Percentiles rank a stretch among this genome's conserved stretches.
phyloP scores from a whole-genome alignment of 495 filamentous ascomycete genomes.

The Penicillium manginii region DNA sequence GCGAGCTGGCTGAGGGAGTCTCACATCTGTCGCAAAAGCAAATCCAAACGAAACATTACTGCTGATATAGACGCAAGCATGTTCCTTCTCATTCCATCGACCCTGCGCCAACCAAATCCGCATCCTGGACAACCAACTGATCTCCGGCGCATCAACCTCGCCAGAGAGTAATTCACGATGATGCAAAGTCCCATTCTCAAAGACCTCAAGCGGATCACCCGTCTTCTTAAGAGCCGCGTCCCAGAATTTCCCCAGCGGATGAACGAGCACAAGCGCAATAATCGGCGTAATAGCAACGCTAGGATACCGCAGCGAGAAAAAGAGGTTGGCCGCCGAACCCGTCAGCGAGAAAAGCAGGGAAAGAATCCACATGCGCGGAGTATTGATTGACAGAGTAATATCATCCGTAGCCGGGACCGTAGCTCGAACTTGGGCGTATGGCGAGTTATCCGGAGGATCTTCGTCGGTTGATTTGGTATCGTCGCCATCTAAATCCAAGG shows the following conservation, averaged over 20 bases:
- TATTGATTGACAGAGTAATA: slow-evolving; percentile 75
- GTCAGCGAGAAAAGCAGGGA: slow-evolving; percentile 77
- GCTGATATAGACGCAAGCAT: slow-evolving; percentile 84
- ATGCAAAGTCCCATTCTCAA: slow-evolving; percentile 44
- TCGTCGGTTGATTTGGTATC: slow-evolving; percentile 26
- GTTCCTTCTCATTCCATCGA: slow-evolving; percentile 84
- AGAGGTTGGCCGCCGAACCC: slow-evolving; percentile 81
- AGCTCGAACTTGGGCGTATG: slow-evolving; percentile 73
- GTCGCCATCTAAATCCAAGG: slow-evolving; percentile 30
- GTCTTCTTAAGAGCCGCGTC: slow-evolving; percentile 66
- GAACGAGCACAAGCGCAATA: slow-evolving; percentile 79
- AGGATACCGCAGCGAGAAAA: slow-evolving; percentile 83
- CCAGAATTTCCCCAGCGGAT: slow-evolving; percentile 79
- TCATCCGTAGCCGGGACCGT: slow-evolving; percentile 77
- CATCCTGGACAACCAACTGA: slow-evolving; percentile 25
- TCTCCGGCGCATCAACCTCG: slow-evolving; percentile 18
- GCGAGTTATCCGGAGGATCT: slow-evolving; percentile 39
- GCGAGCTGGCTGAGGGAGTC: no score
- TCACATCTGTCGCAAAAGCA: slow-evolving; percentile 66
- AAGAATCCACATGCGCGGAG: slow-evolving; percentile 83
- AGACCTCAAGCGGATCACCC: slow-evolving; percentile 58
- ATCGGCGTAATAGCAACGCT: slow-evolving; percentile 85
- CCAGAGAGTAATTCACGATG: slow-evolving; percentile 23
- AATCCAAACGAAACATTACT: slow-evolving; percentile 93
- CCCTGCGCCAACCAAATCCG: slow-evolving; percentile 80